A percentile compares a stretch with the other conserved stretches of the same genome.
phyloP scores from a whole-genome alignment of 129 eudicot genomes.

The Flaveria ramosissima region DNA sequence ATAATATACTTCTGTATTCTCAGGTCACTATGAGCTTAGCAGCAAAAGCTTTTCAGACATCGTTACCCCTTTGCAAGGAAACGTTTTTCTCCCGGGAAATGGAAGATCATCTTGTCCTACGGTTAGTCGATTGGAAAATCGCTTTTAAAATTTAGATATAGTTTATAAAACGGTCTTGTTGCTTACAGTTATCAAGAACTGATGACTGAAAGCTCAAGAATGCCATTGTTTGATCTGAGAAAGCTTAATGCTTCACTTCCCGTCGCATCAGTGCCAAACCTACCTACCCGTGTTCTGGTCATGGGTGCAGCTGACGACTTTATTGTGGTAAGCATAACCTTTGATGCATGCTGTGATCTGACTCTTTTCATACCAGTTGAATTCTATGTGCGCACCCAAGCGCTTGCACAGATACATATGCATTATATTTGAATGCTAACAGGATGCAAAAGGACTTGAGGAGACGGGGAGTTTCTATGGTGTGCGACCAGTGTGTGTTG shows the following conservation, averaged over 20 bases:
- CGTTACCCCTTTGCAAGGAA: slow-evolving; percentile 78
- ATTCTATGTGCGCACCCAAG: neutral
- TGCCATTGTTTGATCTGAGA: slow-evolving; percentile 87
- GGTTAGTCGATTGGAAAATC: slow-evolving; percentile 36
- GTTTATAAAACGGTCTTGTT: neutral
- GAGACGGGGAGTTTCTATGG: slow-evolving; percentile 82
- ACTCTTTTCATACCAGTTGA: neutral
- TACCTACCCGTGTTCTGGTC: slow-evolving; percentile 55
- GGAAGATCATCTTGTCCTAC: slow-evolving; percentile 71
- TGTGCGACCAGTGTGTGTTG: slow-evolving; percentile 65
- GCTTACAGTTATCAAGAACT: slow-evolving; percentile 72
- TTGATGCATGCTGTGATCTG: neutral
- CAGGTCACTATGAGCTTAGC: slow-evolving; percentile 97
- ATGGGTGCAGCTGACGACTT: slow-evolving; percentile 88
- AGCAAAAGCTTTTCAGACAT: slow-evolving; percentile 89
- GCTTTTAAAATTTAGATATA: neutral
- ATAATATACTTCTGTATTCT: slow-evolving; percentile 3
- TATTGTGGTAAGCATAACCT: slow-evolving; percentile 67
- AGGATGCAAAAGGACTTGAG: slow-evolving; percentile 75
- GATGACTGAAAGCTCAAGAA: slow-evolving; percentile 85
- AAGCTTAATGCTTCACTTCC: slow-evolving; percentile 95
- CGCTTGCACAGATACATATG: too few relatives aligned
- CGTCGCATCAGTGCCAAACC: slow-evolving; percentile 49
- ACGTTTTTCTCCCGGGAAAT: slow-evolving; percentile 82
- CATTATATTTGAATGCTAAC: neutral